A percentile compares a stretch with the other conserved stretches of the same genome.
These are phyloP conservation scores for Acephala macrosclerotiorum DNA, from an alignment of 2,329 filamentous ascomycete genomes.

Conservation along the genomic window DNA sequence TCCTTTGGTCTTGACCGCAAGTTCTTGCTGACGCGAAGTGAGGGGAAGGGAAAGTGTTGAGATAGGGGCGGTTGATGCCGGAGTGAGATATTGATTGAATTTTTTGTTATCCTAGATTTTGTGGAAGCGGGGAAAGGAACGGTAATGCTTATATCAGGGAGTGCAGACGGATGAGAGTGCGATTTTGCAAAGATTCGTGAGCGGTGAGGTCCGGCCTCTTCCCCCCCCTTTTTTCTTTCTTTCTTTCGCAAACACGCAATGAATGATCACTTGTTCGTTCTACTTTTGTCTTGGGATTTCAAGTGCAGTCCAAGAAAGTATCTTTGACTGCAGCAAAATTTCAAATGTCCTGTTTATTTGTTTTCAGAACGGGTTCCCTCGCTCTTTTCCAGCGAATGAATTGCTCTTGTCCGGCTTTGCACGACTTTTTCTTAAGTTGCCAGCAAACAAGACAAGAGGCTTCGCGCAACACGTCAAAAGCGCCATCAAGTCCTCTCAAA, in stretches of 20 bases:
- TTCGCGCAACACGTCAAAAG: no score
- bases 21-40: neutral
- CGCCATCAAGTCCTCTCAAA: neutral
- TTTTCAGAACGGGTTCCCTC: no score
- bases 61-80: neutral
- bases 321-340: no score
- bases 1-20: constrained; percentile 3
- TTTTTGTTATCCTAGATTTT: neutral
- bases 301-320: no score
- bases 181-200: neutral
- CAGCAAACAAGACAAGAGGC: no score
- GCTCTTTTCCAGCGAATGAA: no score
- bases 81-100: neutral
- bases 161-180: neutral
- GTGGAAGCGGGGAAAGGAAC: neutral
- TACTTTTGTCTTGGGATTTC: neutral
- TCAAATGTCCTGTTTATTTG: no score
- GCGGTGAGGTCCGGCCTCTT: neutral
- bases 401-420: no score
- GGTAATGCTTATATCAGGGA: neutral
- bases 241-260: neutral
- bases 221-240: no score
- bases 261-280: neutral
- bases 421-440: no score
- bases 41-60: constrained; percentile 13